Conservation (phyloP, 768 basidiomycete species). For the Pisolithus tinctorius region DNA sequence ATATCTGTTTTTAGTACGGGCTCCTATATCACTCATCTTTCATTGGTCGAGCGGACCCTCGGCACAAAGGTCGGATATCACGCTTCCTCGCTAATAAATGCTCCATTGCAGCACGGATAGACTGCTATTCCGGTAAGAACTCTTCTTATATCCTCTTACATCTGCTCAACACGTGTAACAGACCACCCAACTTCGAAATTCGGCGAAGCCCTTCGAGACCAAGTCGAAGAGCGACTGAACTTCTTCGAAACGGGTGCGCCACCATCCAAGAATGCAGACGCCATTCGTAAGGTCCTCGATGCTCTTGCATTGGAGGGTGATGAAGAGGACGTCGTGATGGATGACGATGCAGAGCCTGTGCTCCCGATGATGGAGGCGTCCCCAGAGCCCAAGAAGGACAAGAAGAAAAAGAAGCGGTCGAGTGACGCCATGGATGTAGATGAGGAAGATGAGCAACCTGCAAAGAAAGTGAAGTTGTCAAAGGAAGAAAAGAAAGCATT, state of each 20-base stretch:
- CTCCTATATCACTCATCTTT: conserved; percentile 96
- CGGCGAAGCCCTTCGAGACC: conserved; percentile 86
- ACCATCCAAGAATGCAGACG: conserved; percentile 86
- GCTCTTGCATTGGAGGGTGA: conserved; percentile 61
- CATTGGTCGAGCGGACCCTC: conserved; percentile 90
- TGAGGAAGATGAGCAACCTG: conserved; percentile 38
- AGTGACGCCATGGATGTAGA: conserved; percentile 63
- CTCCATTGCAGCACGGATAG: conserved; percentile 94
- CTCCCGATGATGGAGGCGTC: conserved; percentile 55
- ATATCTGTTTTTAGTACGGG: conserved; percentile 63
- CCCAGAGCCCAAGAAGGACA: conserved; percentile 57
- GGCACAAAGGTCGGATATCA: conserved; percentile 95
- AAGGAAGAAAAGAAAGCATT: conserved; percentile 85
- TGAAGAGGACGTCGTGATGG: conserved; percentile 47
- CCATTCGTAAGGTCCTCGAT: conserved; percentile 85
- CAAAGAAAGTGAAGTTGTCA: conserved; percentile 70
- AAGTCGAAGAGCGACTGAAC: conserved; percentile 91
- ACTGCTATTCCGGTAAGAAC: conserved; percentile 78
- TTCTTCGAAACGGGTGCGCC: conserved; percentile 93
- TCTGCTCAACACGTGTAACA: conserved; percentile 17
- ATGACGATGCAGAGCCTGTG: conserved; percentile 33
- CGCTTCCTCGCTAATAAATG: conserved; percentile 99
- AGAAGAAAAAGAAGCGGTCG: conserved; percentile 68
- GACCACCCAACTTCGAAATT: conserved; percentile 87
- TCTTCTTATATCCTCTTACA: background rate